phyloP scores from a whole-genome alignment of 2,329 filamentous ascomycete species.

The Hypoxylon sp. region DNA sequence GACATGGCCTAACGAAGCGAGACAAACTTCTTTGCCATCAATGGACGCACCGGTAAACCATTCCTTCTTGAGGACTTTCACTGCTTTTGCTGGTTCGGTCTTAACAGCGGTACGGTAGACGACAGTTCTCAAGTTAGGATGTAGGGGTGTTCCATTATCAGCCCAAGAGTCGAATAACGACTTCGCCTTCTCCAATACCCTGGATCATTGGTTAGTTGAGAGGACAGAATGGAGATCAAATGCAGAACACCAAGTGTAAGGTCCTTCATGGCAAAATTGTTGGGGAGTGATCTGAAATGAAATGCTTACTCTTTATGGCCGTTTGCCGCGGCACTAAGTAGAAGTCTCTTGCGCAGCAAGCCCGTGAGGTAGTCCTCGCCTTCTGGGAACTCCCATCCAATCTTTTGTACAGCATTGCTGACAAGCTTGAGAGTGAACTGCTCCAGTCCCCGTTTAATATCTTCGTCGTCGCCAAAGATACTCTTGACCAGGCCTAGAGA shows the following conservation, averaged over 20 bases:
- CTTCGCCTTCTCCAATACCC: conserved; percentile 78
- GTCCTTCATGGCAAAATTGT: no score
- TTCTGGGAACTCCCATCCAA: conserved; percentile 87
- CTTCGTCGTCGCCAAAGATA: conserved; percentile 83
- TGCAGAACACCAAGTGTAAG: no score
- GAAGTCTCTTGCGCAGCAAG: conserved; percentile 85
- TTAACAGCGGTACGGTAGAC: conserved; percentile 85
- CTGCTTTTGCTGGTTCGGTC: conserved; percentile 74
- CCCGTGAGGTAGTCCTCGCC: conserved; percentile 85
- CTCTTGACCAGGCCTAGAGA: conserved; percentile 82
- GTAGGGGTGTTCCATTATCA: conserved; percentile 75
- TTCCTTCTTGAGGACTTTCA: conserved; percentile 84
- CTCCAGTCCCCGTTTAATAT: conserved; percentile 78
- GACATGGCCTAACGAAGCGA: conserved; percentile 80
- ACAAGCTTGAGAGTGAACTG: conserved; percentile 85
- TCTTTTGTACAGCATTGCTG: conserved; percentile 77
- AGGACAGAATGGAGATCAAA: not conserved
- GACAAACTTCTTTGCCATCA: conserved; percentile 89
- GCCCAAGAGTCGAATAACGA: conserved; percentile 85
- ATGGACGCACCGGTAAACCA: conserved; percentile 86
- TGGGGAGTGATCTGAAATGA: conserved; percentile 19
- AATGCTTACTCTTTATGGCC: conserved; percentile 78
- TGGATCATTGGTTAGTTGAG: conserved; percentile 54
- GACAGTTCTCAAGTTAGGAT: conserved; percentile 83
- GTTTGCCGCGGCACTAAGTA: conserved; percentile 79